These are phyloP conservation scores for Fusarium sp. DNA, from an alignment of 2,329 filamentous ascomycete genomes.

Conservation along the genomic window DNA sequence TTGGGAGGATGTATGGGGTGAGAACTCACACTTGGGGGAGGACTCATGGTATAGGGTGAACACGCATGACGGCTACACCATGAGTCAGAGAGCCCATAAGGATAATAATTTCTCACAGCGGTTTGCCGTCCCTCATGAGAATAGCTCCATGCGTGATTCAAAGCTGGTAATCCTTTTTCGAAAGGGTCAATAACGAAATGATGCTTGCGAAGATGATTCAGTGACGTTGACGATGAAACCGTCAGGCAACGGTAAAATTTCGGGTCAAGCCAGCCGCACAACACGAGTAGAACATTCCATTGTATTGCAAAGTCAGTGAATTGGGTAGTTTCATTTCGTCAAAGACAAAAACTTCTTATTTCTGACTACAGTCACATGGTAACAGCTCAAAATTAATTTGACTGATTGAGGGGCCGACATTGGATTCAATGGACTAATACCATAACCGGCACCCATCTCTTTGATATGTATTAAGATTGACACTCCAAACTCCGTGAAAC, in stretches of 20 bases:
- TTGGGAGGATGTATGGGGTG: background rate
- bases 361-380: background rate
- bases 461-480: constrained; percentile 24
- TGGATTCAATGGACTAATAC: constrained; percentile 2
- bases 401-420: background rate
- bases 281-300: too few relatives aligned
- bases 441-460: constrained; percentile 2
- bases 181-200: background rate
- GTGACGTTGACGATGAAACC: constrained; percentile 28
- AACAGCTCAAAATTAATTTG: background rate
- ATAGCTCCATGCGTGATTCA: background rate
- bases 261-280: constrained; percentile 12
- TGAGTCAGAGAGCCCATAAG: constrained; percentile 13
- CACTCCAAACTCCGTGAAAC: constrained; percentile 44
- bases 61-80: constrained; percentile 33
- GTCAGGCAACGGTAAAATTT: constrained; percentile 35
- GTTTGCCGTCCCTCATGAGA: background rate
- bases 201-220: background rate
- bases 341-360: background rate
- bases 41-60: constrained; percentile 47
- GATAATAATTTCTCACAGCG: constrained; percentile 2
- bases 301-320: too few relatives aligned
- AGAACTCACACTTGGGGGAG: constrained; percentile 47
- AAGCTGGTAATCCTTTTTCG: background rate
- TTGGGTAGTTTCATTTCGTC: too few relatives aligned